A percentile compares a stretch with the other conserved stretches of the same genome.
Evolutionary conservation across 1,139 yeast genomes (phyloP).

Genomic region (Tardiomyces digboiensis): DNA sequence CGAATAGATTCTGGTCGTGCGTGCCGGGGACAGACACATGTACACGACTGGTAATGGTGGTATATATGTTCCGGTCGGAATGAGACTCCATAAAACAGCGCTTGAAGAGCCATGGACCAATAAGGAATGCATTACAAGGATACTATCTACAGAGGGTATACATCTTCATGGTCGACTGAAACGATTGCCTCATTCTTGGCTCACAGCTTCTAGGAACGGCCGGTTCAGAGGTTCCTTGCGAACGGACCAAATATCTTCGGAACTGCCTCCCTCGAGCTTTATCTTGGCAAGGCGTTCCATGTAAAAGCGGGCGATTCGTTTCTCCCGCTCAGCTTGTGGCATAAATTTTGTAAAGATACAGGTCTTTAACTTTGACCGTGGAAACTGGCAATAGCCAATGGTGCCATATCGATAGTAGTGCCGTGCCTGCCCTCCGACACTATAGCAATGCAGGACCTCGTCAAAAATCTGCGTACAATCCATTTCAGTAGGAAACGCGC

Average conservation of each 20-base stretch:
- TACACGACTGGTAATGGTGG: too few species aligned
- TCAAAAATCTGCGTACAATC: slow-evolving; percentile 77
- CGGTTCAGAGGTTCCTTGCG: slow-evolving; percentile 30
- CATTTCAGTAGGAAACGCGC: slow-evolving; percentile 35
- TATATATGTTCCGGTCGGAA: too few species aligned
- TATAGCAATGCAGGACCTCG: slow-evolving; percentile 75
- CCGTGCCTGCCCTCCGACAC: slow-evolving; percentile 81
- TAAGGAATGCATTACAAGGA: too few species aligned
- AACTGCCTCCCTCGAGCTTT: slow-evolving; percentile 52
- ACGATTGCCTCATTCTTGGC: background rate
- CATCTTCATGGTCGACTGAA: too few species aligned
- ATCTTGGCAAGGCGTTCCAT: slow-evolving; percentile 48
- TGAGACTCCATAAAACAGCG: too few species aligned
- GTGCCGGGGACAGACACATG: too few species aligned
- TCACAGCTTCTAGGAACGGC: slow-evolving; percentile 24
- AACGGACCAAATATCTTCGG: slow-evolving; percentile 67
- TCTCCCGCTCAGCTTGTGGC: slow-evolving; percentile 39
- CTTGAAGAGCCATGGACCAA: too few species aligned
- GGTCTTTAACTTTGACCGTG: slow-evolving; percentile 70
- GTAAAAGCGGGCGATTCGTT: slow-evolving; percentile 60
- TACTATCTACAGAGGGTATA: too few species aligned
- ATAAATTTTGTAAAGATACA: slow-evolving; percentile 53
- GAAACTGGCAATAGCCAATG: slow-evolving; percentile 58
- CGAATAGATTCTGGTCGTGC: too few species aligned
- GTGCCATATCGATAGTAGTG: slow-evolving; percentile 78